Percentiles rank a stretch among this genome's conserved stretches.
phyloP scores from a whole-genome alignment of 495 filamentous ascomycete species.

The Xylaria scruposa region DNA sequence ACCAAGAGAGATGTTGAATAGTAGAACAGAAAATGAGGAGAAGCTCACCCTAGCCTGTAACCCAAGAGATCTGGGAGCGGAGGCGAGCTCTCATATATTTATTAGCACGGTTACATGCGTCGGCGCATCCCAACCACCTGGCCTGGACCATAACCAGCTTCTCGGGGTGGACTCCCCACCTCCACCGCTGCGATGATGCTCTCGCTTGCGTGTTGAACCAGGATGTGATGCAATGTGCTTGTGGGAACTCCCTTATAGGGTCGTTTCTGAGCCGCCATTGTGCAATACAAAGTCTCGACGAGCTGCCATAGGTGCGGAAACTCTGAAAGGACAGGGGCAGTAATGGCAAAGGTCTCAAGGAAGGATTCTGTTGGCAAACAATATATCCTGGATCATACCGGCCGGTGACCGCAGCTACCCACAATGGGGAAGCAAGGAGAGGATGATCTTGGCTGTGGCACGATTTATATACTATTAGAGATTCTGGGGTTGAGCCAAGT shows the following conservation, averaged over 20 bases:
- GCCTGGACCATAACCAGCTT: neutral
- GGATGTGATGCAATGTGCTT: constrained; percentile 6
- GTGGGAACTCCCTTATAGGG: neutral
- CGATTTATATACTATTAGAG: neutral
- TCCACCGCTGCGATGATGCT: neutral
- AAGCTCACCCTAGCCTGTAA: neutral
- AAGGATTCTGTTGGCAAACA: neutral
- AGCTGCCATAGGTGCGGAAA: constrained; percentile 42
- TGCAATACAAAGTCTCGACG: constrained; percentile 17
- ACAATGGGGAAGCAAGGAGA: constrained; percentile 3
- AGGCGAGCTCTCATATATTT: constrained; percentile 23
- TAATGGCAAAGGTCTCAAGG: neutral
- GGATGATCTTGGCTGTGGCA: neutral
- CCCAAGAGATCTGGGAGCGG: constrained; percentile 1
- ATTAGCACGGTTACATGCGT: constrained; percentile 12
- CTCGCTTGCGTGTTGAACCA: neutral
- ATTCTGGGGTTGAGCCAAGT: neutral
- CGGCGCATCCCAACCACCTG: constrained; percentile 1
- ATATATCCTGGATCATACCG: neutral
- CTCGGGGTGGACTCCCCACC: constrained; percentile 8
- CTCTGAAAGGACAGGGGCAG: neutral
- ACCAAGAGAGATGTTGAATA: neutral
- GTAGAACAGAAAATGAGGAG: constrained; percentile 18
- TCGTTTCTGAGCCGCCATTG: neutral
- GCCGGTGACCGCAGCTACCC: neutral